Percentiles rank a stretch among this genome's conserved stretches.
Conservation (phyloP, 2,329 filamentous ascomycete genomes). For the Colletotrichum zoysiae region DNA sequence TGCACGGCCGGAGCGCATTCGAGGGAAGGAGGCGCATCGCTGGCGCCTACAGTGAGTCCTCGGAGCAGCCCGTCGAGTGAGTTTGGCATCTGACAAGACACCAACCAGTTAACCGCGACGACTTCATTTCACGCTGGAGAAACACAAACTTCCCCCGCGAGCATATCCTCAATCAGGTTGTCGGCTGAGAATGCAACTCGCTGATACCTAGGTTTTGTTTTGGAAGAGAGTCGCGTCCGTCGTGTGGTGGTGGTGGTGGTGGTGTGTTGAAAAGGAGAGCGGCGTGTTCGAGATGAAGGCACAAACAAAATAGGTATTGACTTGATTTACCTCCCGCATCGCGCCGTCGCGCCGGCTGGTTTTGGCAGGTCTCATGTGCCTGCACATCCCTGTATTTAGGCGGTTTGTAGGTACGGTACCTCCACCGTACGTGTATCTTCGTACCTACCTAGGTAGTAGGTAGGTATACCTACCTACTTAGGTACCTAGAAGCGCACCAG, state of each 20-base stretch:
- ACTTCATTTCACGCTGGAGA: slow-evolving; percentile 82
- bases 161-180: slow-evolving; percentile 53
- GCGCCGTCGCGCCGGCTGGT: slow-evolving; percentile 7
- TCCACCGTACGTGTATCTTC: not conserved
- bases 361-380: slow-evolving; percentile 16
- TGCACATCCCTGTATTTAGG: slow-evolving; percentile 13
- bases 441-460: no score
- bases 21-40: slow-evolving; percentile 88
- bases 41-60: slow-evolving; percentile 86
- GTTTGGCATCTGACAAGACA: not conserved
- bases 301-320: not conserved
- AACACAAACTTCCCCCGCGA: slow-evolving; percentile 74
- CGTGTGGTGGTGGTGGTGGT: not conserved
- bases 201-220: slow-evolving; percentile 1
- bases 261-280: not conserved
- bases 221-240: not conserved
- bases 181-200: slow-evolving; percentile 21
- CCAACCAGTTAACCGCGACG: slow-evolving; percentile 80
- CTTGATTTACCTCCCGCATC: not conserved
- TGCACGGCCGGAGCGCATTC: slow-evolving; percentile 89
- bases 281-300: not conserved
- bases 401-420: not conserved
- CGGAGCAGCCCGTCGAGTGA: not conserved
- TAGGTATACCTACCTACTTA: no score
- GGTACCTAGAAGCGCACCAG: slow-evolving; percentile 41